Base-by-base conservation (phyloP, 2,329 filamentous ascomycete species). In the Aspergillus brasiliensis region DNA sequence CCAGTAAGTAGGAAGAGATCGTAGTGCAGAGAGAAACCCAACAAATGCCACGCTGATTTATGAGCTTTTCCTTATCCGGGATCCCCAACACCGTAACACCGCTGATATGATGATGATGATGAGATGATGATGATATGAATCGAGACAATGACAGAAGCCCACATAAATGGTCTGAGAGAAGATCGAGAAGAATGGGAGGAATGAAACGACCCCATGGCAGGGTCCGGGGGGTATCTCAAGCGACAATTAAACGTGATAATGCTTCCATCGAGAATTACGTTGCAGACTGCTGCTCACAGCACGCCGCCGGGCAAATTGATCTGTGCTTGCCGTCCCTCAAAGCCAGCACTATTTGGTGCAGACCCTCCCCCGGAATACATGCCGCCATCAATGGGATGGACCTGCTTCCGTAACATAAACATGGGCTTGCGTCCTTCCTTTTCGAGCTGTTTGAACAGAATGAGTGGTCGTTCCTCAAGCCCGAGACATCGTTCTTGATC, bases 361-460 rank as follows among this genome's bases (percentile, higher is more conserved):
- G 72, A 68, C 3, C 68, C 67, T 15, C 55, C 59, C 10, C 62
- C 64, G n/a, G 62, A 44, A 15, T 64, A 62, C 25, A 67, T 66
- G 56, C 65, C 69, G 31, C 66, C 67, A 8, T 83, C 81, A 34
- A 77, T 71, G 3, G 81, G 77, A 56, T 84, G 83, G n/a, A 85
- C 84, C 66, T 88, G 83, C 66, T 84, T 84, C 56, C 95, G 83
- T 58, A 99, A 81, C 95, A 99, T 99, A 73, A 99, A 99, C 95
- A 98, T 98, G 21, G 95, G 95, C 75, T 98, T 99, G 78, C 96
- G 90, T 49, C 95, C 95, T 80, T 98, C 95, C 75, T 93, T 93
- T 73, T 98, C 93, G 58, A 99, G 81, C 75, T 98, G 93, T 79
- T 99, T 99, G 80, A 99, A 99, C 63, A 99, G 79, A 63, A 97